Evolutionary conservation across 805 yeast genomes (phyloP).

Genomic region (Nakazawaea sp.): DNA sequence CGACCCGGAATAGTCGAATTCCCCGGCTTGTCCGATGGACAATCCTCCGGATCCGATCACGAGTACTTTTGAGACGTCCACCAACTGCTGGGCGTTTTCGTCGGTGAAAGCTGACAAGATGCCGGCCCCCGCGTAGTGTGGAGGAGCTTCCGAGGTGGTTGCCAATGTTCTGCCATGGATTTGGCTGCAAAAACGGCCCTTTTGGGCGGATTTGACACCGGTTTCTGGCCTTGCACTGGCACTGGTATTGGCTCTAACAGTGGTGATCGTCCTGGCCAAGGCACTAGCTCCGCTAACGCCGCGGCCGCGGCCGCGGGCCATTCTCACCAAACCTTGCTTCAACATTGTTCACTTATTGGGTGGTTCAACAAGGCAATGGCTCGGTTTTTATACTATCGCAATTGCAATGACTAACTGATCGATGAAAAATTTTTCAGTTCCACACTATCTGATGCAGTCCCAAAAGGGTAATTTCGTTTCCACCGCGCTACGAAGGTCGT

Average conservation of each 20-base stretch:
- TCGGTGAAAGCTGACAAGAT: constrained; percentile 49
- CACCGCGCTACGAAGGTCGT: too few relatives aligned
- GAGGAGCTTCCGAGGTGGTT: constrained; percentile 20
- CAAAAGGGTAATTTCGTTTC: neutral
- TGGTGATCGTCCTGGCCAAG: too few relatives aligned
- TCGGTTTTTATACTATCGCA: too few relatives aligned
- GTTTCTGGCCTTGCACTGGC: too few relatives aligned
- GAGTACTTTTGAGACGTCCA: constrained; percentile 80
- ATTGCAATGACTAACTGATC: too few relatives aligned
- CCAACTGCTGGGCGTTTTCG: constrained; percentile 59
- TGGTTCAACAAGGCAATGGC: too few relatives aligned
- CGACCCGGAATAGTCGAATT: constrained; percentile 94
- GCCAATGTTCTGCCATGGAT: constrained; percentile 13
- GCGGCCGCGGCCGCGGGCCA: too few relatives aligned
- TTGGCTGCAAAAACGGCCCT: neutral
- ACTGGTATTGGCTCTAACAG: too few relatives aligned
- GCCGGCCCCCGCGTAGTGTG: constrained; percentile 56
- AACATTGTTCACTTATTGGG: too few relatives aligned
- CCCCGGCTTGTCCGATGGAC: constrained; percentile 98
- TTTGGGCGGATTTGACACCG: neutral
- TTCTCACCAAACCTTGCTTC: too few relatives aligned
- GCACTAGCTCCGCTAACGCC: too few relatives aligned
- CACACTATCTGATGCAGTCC: neutral
- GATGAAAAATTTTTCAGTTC: neutral
- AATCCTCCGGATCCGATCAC: constrained; percentile 97